Evolutionary conservation across 208 protist genomes (phyloP).

Genomic region (Crithidia expoeki): DNA sequence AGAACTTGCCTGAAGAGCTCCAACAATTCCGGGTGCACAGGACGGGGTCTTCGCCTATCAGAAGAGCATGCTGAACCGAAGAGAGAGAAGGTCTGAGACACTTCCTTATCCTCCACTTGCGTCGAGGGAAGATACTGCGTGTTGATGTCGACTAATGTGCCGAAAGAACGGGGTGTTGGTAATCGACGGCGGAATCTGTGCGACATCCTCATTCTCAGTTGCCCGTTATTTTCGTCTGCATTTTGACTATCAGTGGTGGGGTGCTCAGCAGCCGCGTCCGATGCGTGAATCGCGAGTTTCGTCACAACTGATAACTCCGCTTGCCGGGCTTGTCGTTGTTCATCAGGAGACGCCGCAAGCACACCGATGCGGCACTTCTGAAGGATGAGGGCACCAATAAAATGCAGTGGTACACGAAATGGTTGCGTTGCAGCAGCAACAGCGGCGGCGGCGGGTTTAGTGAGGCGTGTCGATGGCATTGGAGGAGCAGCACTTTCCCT

Average conservation of each 20-base stretch:
- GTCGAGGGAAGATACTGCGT: no score
- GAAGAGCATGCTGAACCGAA: no score
- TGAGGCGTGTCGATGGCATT: no score
- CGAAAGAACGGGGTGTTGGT: no score
- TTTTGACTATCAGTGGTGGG: no score
- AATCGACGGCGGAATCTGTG: no score
- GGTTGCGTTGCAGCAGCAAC: background rate
- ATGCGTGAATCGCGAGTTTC: background rate
- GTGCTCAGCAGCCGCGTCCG: no score
- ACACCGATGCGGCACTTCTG: constrained; percentile 23
- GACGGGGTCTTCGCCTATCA: background rate
- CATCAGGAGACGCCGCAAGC: background rate
- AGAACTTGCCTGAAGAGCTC: background rate
- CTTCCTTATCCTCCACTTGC: background rate
- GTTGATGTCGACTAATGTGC: no score
- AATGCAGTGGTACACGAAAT: constrained; percentile 21
- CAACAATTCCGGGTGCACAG: constrained; percentile 18
- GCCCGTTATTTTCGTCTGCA: no score
- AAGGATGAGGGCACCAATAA: constrained; percentile 27
- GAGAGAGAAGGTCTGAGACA: background rate
- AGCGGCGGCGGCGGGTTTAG: no score
- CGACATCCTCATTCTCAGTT: no score
- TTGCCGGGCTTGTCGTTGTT: background rate
- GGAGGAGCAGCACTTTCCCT: no score
- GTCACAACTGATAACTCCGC: background rate